Base-by-base conservation (phyloP, 768 basidiomycete genomes). In the Hericium coralloides region DNA sequence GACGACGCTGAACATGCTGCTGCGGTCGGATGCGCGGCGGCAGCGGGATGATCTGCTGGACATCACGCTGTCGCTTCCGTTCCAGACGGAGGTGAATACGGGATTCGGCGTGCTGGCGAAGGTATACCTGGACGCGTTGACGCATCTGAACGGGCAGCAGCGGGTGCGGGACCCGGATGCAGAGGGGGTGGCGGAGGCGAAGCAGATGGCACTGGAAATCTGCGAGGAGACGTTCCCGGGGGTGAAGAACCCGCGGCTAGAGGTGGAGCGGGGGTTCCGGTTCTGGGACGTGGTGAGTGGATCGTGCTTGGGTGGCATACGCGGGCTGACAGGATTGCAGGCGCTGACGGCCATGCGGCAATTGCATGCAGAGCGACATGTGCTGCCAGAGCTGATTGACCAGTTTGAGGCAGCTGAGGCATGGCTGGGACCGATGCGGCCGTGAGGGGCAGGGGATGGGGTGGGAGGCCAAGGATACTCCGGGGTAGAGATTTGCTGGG, bases 71-170 rank as follows among this genome's bases (percentile, higher is more conserved):
- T 92, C 91, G 48, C 77, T 98, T 37, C 93, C 95, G 9, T 97
- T 98, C 82, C 95, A 97, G 69, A 79, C 82, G 55, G 97, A 98
- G 67, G 92, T 93, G 64, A 97, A 97, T 77, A 98, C 97, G 0
- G 97, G 95, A 18, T 98, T 98, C 71, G 97, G 97, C 3, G 91
- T 99, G 61, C 80, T 99, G 20, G 93, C 91, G 15, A 99, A 98
- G 77, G 94, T 95, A 38, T 95, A 97, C 75, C 75, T 98, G 64
- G 95, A 97, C 65, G 90, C 92, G 53, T 80, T 94, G 51, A 92
- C 90, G 49, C 88, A 92, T 69, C 78, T 94, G 67, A 92, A 93
- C 70, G 85, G 85, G 57, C 81, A 87, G 23, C 80, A 81, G 67
- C 76, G 90, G 55, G 86, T 92, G 59, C 80, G 83, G 31, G 88